Conservation (phyloP, 2,329 filamentous ascomycete genomes). For the Neurospora sp. region DNA sequence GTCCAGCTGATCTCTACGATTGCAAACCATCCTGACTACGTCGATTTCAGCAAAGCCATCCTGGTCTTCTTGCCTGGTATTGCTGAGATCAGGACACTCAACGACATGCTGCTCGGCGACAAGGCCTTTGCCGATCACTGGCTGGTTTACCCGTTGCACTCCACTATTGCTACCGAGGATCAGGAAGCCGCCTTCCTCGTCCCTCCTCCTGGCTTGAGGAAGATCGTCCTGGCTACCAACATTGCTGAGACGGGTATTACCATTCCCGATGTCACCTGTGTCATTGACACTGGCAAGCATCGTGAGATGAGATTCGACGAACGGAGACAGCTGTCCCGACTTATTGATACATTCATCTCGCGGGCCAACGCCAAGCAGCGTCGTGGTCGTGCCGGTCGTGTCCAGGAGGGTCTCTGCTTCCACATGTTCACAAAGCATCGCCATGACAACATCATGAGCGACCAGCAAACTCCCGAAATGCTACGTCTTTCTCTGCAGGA, state of each 20-base stretch:
- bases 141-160: constrained; percentile 85
- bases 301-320: constrained; percentile 98
- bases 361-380: constrained; percentile 92
- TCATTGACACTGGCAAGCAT: constrained; percentile 93
- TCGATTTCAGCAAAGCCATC: constrained; percentile 75
- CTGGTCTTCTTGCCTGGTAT: constrained; percentile 93
- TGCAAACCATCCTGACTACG: constrained; percentile 56
- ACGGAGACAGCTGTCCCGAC: constrained; percentile 75
- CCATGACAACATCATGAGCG: constrained; percentile 75
- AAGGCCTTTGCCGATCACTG: constrained; percentile 66
- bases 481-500: constrained; percentile 89
- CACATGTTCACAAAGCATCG: constrained; percentile 88
- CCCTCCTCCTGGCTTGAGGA: constrained; percentile 71
- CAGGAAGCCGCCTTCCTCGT: constrained; percentile 88
- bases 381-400: constrained; percentile 85
- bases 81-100: constrained; percentile 80
- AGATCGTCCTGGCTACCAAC: constrained; percentile 94
- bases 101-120: constrained; percentile 74
- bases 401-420: constrained; percentile 90
- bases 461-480: constrained; percentile 95
- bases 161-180: constrained; percentile 89
- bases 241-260: constrained; percentile 98
- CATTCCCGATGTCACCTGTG: constrained; percentile 94
- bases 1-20: constrained; percentile 70
- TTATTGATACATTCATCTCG: constrained; percentile 93